Evolutionary conservation across 2,329 filamentous ascomycete species (phyloP), one percentile per base, ranked within the genome.

Genomic region (Parascedosporium putredinis): DNA sequence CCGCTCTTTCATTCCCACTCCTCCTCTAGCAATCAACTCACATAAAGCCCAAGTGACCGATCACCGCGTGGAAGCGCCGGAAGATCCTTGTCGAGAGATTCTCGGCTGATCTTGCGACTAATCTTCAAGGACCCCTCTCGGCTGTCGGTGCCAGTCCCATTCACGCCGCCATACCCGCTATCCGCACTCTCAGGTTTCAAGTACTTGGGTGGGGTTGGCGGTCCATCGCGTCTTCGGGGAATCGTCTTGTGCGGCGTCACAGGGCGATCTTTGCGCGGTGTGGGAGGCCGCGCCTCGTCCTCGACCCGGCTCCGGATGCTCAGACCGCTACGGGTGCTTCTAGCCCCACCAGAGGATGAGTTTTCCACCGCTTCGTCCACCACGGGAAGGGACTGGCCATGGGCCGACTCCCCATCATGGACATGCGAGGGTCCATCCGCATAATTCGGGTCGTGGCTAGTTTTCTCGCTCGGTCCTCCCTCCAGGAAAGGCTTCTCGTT

Each of bases 291-390:
- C 9, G 48, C 24, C 14, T 75, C 78, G 51, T 69, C 67, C 20
- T 72, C 73, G 59, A 78, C 79, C 49, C 75, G 74, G 25, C 74
- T 46, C 22, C 24, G 44, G 18, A 24, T 20, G 10, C 16, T 20
- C 44, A 24, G 24, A 10, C n/a, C 23, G 9, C 27, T 20, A 20
- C 16, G 24, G 14, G n/a, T 4, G 20, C 24, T 31, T 12, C 29
- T 34, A 2, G 45, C 78, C n/a, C n/a, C n/a, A 2, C 81, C 79
- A 22, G 81, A 75, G 52, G 84, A 87, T 6, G 75, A 78, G 8
- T 74, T 83, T 64, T 96, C 91, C 4, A 81, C 86, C n/a, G 81
- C 84, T 66, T 97, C 91, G 57, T 95, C 87, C 5, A 97, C 89
- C 8, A 96, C 83, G 0, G 91, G 91, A 2, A 97, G 69, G 1